Conservation (phyloP, 2,329 filamentous ascomycete genomes). For the Hypoxylon sp. region DNA sequence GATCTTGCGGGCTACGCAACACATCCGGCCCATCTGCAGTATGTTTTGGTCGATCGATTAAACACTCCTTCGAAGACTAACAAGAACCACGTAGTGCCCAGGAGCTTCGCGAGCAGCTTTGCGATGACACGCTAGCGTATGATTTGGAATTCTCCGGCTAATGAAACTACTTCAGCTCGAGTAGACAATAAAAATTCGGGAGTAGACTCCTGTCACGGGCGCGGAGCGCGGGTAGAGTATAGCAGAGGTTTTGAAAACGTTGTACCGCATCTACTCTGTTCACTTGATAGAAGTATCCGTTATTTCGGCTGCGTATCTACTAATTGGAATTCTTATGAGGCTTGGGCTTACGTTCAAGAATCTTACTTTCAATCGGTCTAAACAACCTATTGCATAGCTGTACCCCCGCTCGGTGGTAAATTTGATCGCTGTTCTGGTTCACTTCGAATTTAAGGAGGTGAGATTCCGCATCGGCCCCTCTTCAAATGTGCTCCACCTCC, state of each 20-base stretch:
- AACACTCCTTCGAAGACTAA: constrained; percentile 9
- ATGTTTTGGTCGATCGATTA: constrained; percentile 42
- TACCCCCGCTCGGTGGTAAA: not conserved
- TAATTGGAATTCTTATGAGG: too few relatives aligned
- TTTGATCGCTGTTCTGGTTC: not conserved
- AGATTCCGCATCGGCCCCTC: not conserved
- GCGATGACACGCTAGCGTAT: constrained; percentile 56
- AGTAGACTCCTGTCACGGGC: too few relatives aligned
- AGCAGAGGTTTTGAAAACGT: too few relatives aligned
- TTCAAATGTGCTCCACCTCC: not conserved
- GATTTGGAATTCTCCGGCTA: constrained; percentile 24
- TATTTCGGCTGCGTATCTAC: too few relatives aligned
- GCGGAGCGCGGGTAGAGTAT: too few relatives aligned
- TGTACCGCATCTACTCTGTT: too few relatives aligned
- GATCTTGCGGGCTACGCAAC: constrained; percentile 60
- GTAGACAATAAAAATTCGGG: not conserved
- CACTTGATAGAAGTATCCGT: too few relatives aligned
- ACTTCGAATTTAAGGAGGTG: not conserved
- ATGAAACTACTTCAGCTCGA: not conserved
- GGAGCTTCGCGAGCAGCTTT: constrained; percentile 58
- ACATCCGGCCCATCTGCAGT: constrained; percentile 64
- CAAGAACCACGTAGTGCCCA: constrained; percentile 54
- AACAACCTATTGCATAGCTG: not conserved
- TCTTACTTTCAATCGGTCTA: not conserved
- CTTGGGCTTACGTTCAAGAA: not conserved